Evolutionary conservation across 306 rosid species (phyloP).

Genomic region (Citrullus colocynthis): DNA sequence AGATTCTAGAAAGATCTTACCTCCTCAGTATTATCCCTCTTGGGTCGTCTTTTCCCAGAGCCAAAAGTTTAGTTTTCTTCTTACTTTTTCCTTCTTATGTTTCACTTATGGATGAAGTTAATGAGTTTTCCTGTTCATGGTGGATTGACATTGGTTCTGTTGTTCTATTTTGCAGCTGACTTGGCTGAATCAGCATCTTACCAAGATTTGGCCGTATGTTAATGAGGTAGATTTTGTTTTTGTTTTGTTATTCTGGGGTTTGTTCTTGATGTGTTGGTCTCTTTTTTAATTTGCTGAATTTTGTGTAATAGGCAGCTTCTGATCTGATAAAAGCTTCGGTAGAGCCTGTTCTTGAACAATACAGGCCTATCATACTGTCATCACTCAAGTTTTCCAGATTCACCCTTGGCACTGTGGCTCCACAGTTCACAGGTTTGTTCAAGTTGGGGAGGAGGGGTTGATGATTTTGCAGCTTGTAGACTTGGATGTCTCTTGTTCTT

Average conservation of each 20-base stretch:
- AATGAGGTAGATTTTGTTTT: slow-evolving; percentile 39
- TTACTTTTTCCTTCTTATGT: neutral
- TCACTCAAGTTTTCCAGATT: slow-evolving; percentile 82
- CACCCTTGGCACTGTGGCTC: slow-evolving; percentile 93
- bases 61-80: slow-evolving; percentile 53
- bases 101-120: neutral
- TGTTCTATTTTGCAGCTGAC: slow-evolving; percentile 33
- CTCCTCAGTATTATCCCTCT: slow-evolving; percentile 68
- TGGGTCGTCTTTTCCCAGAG: slow-evolving; percentile 81
- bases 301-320: slow-evolving; percentile 65
- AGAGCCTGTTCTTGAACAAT: slow-evolving; percentile 81
- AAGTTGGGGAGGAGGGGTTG: neutral
- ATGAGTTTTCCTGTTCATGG: neutral
- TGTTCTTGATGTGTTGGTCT: neutral
- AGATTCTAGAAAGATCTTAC: slow-evolving; percentile 81
- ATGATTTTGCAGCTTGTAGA: neutral
- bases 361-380: slow-evolving; percentile 52
- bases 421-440: slow-evolving; percentile 78
- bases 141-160: slow-evolving; percentile 6
- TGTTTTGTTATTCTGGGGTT: neutral
- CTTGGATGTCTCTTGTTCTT: neutral
- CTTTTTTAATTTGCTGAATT: neutral
- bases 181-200: slow-evolving; percentile 75
- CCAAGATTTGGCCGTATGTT: slow-evolving; percentile 92
- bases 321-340: slow-evolving; percentile 70